phyloP scores from a whole-genome alignment of 768 basidiomycete species.

The Podaxis carcinomalis region DNA sequence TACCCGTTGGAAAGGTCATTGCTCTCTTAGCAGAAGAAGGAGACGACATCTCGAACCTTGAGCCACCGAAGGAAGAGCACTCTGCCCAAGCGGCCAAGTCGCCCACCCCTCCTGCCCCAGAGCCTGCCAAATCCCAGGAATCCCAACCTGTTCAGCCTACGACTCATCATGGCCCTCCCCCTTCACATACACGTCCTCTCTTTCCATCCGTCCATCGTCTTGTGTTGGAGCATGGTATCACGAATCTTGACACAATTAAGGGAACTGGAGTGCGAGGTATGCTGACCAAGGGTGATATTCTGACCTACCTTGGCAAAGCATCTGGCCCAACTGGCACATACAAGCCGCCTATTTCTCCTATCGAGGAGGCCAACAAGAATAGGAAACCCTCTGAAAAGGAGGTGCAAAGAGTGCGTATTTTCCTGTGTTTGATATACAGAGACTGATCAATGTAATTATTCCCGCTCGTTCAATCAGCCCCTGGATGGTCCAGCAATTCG shows the following conservation, averaged over 20 bases:
- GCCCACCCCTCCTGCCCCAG: constrained; percentile 26
- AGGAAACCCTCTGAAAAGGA: constrained; percentile 29
- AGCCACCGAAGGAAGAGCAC: constrained; percentile 49
- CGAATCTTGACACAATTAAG: constrained; percentile 63
- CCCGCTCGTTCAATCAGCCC: constrained; percentile 21
- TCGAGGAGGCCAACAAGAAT: constrained; percentile 28
- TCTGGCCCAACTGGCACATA: constrained; percentile 73
- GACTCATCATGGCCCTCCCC: constrained; percentile 27
- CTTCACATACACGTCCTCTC: constrained; percentile 62
- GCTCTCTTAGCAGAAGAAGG: constrained; percentile 94
- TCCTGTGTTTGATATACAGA: not conserved
- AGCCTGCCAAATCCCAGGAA: constrained; percentile 21
- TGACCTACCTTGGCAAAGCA: constrained; percentile 82
- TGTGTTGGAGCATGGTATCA: constrained; percentile 59
- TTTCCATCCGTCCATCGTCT: constrained; percentile 91
- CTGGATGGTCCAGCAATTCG: constrained; percentile 66
- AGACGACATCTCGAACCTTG: constrained; percentile 86
- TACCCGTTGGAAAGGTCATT: constrained; percentile 85
- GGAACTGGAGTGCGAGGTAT: constrained; percentile 91
- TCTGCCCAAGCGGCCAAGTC: constrained; percentile 18
- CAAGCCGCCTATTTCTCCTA: constrained; percentile 39
- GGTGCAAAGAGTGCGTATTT: constrained; percentile 30
- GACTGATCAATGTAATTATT: not conserved
- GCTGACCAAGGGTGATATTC: constrained; percentile 94
- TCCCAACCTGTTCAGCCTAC: constrained; percentile 25